Evolutionary conservation across 2,329 filamentous ascomycete genomes (phyloP).

Genomic region (Davidsoniella eucalypti): DNA sequence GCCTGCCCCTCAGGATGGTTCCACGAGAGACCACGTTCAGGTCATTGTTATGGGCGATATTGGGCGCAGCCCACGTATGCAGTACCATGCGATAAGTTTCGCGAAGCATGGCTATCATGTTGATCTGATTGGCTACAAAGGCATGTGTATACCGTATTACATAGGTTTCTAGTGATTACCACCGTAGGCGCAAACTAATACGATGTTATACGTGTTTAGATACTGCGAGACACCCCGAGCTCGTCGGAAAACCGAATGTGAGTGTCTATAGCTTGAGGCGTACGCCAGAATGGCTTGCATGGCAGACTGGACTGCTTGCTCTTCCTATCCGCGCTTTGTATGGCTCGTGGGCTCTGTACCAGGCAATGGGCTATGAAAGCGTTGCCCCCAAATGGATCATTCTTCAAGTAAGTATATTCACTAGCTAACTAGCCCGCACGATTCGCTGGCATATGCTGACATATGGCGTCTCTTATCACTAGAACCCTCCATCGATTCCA

Average conservation of each 20-base stretch:
- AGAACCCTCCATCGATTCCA: constrained; percentile 92
- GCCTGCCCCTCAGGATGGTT: constrained; percentile 19
- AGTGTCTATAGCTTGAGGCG: constrained; percentile 52
- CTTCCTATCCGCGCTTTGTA: constrained; percentile 13
- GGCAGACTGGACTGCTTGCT: constrained; percentile 17
- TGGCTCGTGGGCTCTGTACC: constrained; percentile 46
- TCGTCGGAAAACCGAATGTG: constrained; percentile 52
- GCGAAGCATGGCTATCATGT: constrained; percentile 67
- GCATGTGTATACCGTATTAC: constrained; percentile 26
- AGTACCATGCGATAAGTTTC: constrained; percentile 91
- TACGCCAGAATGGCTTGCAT: constrained; percentile 50
- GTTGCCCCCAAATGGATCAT: constrained; percentile 70
- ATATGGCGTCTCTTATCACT: constrained; percentile 12
- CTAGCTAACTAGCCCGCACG: background rate
- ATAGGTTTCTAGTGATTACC: background rate
- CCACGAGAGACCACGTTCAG: constrained; percentile 40
- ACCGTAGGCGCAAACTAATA: no score
- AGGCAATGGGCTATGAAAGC: constrained; percentile 56
- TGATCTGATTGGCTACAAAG: constrained; percentile 74
- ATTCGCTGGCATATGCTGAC: constrained; percentile 12
- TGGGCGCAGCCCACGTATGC: constrained; percentile 91
- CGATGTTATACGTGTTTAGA: constrained; percentile 29
- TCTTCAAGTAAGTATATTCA: constrained; percentile 42
- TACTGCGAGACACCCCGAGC: constrained; percentile 63
- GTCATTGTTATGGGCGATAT: constrained; percentile 90